Evolutionary conservation across 192 early-diverging fungal species (phyloP), one percentile per base, ranked within the genome.

Genomic region (Backusella sp.): DNA sequence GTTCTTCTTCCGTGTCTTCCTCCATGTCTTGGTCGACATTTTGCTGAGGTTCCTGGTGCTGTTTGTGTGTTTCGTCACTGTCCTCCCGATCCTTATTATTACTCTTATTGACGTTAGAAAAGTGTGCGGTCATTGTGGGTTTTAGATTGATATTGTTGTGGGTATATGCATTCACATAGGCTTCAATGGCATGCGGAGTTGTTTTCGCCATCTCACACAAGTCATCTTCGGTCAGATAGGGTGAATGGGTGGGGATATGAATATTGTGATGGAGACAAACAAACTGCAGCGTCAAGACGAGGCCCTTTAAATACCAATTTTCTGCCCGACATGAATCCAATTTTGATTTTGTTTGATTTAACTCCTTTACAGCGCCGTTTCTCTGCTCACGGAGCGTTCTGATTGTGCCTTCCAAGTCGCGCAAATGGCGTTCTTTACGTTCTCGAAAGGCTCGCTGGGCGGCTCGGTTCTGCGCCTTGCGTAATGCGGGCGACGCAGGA

Each of bases 381-480:
- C 88, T 84, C 19, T 83, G 84, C 42, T 90, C 90, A 34, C 90
- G 84, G 34, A 95, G 85, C 26, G 86, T 84, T 67, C 91, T 85
- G 53, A 95, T 91, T 44, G 89, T 86, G 46, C 86, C 88, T 81
- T 97, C 95, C 6, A 97, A 83, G 11, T 91, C 87, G 67, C 88
- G 82, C 21, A 96, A 82, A 75, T 97, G 93, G 34, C 89, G 87
- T 73, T 95, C 91, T 73, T 93, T 94, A 68, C 95, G 89, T 78
- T 97, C 94, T 72, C 95, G 91, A 77, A 97, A 97, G 2, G 95
- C 95, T 14, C 95, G 84, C 84, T 97, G 95, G 0, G 95, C 95
- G 5, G 93, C 94, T 14, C 95, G 86, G 80, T 97, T 97, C 81
- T 97, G 95, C 15, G 91, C 94, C 35, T 90, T 90, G 8, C 88